phyloP scores from a whole-genome alignment of 2,329 filamentous ascomycete genomes.

The Exophiala sp. region DNA sequence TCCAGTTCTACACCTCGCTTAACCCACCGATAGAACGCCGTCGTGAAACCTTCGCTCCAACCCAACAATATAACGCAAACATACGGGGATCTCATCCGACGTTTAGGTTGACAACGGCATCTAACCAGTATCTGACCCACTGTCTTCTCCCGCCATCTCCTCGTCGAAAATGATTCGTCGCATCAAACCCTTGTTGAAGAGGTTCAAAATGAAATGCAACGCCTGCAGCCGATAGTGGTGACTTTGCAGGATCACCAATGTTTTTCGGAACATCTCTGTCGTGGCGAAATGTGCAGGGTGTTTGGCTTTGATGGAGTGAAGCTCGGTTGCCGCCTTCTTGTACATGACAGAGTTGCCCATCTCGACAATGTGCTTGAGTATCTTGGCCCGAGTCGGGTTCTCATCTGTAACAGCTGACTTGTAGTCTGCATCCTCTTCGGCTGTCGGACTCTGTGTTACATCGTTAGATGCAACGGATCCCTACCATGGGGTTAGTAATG shows the following conservation, averaged over 20 bases:
- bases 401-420: conserved; percentile 59
- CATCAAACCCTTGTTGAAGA: conserved; percentile 90
- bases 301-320: conserved; percentile 69
- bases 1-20: too few relatives aligned
- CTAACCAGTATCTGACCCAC: conserved; percentile 24
- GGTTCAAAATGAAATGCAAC: conserved; percentile 83
- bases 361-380: conserved; percentile 80
- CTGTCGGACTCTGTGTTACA: conserved; percentile 38
- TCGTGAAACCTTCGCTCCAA: too few relatives aligned
- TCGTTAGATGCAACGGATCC: conserved; percentile 24
- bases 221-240: conserved; percentile 87
- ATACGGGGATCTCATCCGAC: too few relatives aligned
- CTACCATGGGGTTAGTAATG: conserved; percentile 12
- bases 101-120: not conserved
- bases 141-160: conserved; percentile 28
- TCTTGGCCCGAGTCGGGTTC: conserved; percentile 65
- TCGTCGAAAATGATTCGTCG: conserved; percentile 78
- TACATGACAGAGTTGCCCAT: conserved; percentile 91
- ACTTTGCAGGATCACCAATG: conserved; percentile 78
- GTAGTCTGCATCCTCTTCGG: conserved; percentile 48
- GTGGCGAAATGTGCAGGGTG: conserved; percentile 73
- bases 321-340: conserved; percentile 77
- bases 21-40: too few relatives aligned
- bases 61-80: too few relatives aligned
- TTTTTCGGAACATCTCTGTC: conserved; percentile 74